Percentiles rank a stretch among this genome's conserved stretches.
Evolutionary conservation across 169 alveolate genomes (phyloP).

Genomic region (Perkinsus chesapeaki): DNA sequence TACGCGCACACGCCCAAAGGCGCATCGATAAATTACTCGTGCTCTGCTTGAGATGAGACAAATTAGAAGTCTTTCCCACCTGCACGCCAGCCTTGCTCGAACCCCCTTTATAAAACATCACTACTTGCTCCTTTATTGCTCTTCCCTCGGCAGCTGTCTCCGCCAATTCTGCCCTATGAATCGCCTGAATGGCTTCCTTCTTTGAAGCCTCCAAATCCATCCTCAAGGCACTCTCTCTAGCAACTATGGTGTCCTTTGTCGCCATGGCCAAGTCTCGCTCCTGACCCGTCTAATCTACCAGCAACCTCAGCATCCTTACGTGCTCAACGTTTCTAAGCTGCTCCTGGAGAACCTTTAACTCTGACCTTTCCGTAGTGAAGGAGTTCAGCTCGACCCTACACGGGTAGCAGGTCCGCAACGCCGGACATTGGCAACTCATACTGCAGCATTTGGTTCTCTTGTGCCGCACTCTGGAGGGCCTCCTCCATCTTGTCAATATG

Average conservation of each 20-base stretch:
- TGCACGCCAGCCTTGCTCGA: background rate
- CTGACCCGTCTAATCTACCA: background rate
- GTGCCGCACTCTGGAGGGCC: background rate
- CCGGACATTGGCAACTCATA: no score
- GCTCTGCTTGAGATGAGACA: background rate
- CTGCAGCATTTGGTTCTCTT: background rate
- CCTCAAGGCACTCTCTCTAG: background rate
- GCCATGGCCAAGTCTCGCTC: background rate
- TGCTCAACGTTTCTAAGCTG: background rate
- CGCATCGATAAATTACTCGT: background rate
- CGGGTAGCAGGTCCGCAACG: no score
- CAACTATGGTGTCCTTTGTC: background rate
- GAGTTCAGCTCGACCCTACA: background rate
- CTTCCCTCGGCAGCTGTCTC: background rate
- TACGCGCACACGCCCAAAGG: background rate
- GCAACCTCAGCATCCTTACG: background rate
- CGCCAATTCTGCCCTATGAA: background rate
- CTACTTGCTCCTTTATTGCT: background rate
- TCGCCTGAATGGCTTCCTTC: background rate
- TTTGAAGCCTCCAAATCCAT: background rate
- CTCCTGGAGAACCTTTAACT: background rate
- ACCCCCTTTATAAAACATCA: background rate
- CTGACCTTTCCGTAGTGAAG: background rate
- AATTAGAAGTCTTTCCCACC: background rate
- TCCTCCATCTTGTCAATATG: background rate